phyloP scores from a whole-genome alignment of 225 moss, liverwort and hornwort genomes.

The Pseudoscleropodium purum region DNA sequence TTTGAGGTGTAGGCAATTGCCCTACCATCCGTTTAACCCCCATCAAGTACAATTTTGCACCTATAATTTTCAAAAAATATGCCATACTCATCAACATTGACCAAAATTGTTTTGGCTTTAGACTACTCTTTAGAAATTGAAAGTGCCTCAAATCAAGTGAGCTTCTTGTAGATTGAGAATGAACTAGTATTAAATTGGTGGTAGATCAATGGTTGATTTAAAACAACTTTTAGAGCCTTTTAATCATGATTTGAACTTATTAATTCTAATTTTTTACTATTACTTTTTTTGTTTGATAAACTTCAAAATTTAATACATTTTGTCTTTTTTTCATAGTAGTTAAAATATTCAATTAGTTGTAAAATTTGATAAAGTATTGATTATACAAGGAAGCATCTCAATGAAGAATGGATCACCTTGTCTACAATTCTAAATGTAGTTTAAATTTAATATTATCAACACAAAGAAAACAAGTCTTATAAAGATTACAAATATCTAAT shows the following conservation, averaged over 20 bases:
- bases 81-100: not conserved
- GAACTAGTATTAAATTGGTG: not conserved
- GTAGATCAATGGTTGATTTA: not conserved
- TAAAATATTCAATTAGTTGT: not conserved
- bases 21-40: too few species aligned
- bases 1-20: too few species aligned
- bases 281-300: not conserved
- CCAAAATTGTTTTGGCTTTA: not conserved
- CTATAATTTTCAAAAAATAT: too few species aligned
- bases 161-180: not conserved
- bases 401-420: not conserved
- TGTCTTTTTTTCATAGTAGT: not conserved
- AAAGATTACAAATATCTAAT: not conserved
- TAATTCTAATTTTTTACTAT: not conserved
- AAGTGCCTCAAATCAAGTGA: too few species aligned
- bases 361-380: not conserved
- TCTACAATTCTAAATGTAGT: accelerated
- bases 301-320: not conserved
- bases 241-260: not conserved
- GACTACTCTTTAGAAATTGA: not conserved
- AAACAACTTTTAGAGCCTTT: not conserved
- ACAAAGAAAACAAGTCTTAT: not conserved
- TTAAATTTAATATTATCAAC: not conserved
- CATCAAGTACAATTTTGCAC: too few species aligned
- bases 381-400: too few species aligned